Base-by-base conservation (phyloP, 352 stramenopile species). In the Globisporangium okanoganense region DNA sequence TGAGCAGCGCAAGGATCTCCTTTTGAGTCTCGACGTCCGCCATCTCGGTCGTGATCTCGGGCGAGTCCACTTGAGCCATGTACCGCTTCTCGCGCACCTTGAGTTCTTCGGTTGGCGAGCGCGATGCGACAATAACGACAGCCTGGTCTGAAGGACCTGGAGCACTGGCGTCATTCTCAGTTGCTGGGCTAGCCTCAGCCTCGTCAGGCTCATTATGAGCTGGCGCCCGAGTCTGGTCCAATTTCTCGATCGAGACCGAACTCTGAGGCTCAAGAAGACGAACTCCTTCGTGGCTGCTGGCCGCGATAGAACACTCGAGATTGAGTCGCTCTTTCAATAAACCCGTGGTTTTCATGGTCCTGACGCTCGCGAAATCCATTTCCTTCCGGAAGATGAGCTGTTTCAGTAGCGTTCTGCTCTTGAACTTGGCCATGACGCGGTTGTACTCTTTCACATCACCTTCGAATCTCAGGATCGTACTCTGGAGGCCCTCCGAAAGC, bases 1-100 rank as follows among this genome's bases (percentile, higher is more conserved):
- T 62, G 14, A 67, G 47, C 8, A 53, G 56, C 40, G 61, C 61
- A 12, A 67, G 53, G 20, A 62, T 24, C 20, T 67, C 53, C 8
- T 58, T 57, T 24, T 67, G 54, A 1, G 10, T 62, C 27, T 62
- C 61, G 8, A 27, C 18, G 20, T 62, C n/a, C 3, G 16, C 45
- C 45, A 67, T 41, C 14, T 58, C 53, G 18, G 25, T 44, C 5
- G 22, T 16, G 3, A 58, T n/a, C 16, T 67, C 61, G 0, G 27
- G 61, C 9, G 59, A 65, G 31, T 65, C 27, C 6, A 40, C 27
- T 6, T 35, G 14, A 0, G 27, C 25, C 48, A 25, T 54, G 25
- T 54, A 54, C 9, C 48, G 27, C 14, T 25, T 54, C 48, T 54
- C 48, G 27, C 48, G 48, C 5, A 25, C 10, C 47, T 35, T 24